Evolutionary conservation across 306 rosid species (phyloP), one percentile per base, ranked within the genome.

Genomic region (Dryas octopetala): DNA sequence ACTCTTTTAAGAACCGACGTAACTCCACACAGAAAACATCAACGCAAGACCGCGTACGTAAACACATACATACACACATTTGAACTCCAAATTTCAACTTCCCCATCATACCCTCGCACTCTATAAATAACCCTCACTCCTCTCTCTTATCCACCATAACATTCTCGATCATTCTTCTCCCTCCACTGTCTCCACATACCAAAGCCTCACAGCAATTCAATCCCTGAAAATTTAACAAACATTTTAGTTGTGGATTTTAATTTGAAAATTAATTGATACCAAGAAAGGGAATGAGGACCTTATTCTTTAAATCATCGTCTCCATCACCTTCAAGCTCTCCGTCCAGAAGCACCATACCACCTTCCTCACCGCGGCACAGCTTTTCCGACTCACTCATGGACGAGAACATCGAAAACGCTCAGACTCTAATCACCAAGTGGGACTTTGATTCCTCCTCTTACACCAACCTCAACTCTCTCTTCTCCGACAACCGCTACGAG

Each of bases 381-480:
- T 76, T 90, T 66, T 85, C 80, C 53, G 80, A 85, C 40, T 80
- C 95, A 1, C 5, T 94, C 0, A 83, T 90, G 78, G 93, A 91
- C 0, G 89, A 90, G 67, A 89, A 86, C 74, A 74, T 95, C 4
- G 87, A 90, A 23, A 66, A 46, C 16, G 98, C 96, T 23, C 88
- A 81, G 23, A 32, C 83, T 13, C 58, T 90, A 1, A 86, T 94
- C 16, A 67, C 75, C 0, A 87, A 85, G 53, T 91, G 97, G 97
- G 89, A 87, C 23, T 48, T 50, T 17, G 63, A 66, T 7, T 32
- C 41, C 47, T 28, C 74, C 0, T 13, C 70, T 2, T 60, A 61
- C 23, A 63, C 76, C 1, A 68, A 44, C 3, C 5, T 83, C 17
- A 14, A 74, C 7, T 71, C 87, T 32, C 85, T 90, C 16, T 90